Percentiles rank a stretch among this genome's conserved stretches.
These are phyloP conservation scores for Kalanchoe fedtschenkoi DNA, from an alignment of 164 flowering plant species.

Conservation along the genomic window DNA sequence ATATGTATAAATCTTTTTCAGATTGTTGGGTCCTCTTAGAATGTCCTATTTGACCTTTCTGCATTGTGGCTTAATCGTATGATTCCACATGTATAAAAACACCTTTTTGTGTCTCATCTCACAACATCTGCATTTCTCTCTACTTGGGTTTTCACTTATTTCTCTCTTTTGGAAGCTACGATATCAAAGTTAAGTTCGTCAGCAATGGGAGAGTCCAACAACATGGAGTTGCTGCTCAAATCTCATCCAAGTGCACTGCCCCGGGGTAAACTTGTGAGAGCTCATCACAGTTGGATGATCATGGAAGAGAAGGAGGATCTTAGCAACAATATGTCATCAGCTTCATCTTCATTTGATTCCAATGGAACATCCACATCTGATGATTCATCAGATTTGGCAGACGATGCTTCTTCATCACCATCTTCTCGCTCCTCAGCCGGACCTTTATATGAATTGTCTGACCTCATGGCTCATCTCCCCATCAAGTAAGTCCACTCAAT, in stretches of 20 bases:
- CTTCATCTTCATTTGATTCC: conserved; percentile 14
- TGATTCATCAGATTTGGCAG: conserved; percentile 27
- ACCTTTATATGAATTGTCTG: conserved; percentile 33
- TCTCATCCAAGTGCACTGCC: neutral
- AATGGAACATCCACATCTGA: conserved; percentile 16
- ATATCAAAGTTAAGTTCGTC: too few relatives aligned
- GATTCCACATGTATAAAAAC: neutral
- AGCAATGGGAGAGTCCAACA: neutral
- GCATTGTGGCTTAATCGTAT: too few relatives aligned
- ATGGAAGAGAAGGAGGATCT: conserved; percentile 11
- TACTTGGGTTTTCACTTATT: neutral
- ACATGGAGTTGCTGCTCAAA: conserved; percentile 1
- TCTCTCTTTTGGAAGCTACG: neutral
- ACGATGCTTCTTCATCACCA: conserved; percentile 36
- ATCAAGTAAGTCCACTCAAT: conserved; percentile 34
- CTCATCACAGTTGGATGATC: conserved; percentile 10
- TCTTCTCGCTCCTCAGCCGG: conserved; percentile 16
- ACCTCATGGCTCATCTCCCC: conserved; percentile 43
- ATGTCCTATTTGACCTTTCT: too few relatives aligned
- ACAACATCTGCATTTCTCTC: neutral
- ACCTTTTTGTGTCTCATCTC: neutral
- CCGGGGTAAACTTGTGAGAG: neutral
- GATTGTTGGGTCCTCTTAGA: too few relatives aligned
- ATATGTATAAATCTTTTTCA: too few relatives aligned
- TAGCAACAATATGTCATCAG: neutral